phyloP scores from a whole-genome alignment of 73 alveolate genomes.

The Urostyla sp. region DNA sequence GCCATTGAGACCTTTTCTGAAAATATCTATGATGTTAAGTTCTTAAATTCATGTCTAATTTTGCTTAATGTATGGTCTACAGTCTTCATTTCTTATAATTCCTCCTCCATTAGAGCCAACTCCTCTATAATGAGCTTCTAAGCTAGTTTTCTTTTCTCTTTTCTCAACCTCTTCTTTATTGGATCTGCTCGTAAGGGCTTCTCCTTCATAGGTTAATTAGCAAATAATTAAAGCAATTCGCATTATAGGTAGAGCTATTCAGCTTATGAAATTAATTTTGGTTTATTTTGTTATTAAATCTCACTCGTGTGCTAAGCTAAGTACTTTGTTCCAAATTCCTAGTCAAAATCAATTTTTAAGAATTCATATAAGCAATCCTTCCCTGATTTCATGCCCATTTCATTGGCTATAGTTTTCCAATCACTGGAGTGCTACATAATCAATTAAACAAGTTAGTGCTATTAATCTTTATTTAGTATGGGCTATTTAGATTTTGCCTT shows the following conservation, averaged over 20 bases:
- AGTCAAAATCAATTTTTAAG: no score
- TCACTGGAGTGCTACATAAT: constrained; percentile 46
- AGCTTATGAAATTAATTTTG: no score
- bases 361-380: constrained; percentile 40
- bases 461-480: not conserved
- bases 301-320: no score
- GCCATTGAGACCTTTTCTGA: constrained; percentile 34
- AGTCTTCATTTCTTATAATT: constrained; percentile 57
- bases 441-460: constrained; percentile 13
- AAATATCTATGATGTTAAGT: constrained; percentile 49
- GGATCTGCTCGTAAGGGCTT: not conserved
- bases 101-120: constrained; percentile 51
- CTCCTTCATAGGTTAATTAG: not conserved
- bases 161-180: constrained; percentile 1
- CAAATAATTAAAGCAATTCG: constrained; percentile 34
- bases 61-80: constrained; percentile 13
- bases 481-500: not conserved
- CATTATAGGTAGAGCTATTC: constrained; percentile 50
- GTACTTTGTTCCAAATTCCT: no score
- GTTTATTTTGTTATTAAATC: no score
- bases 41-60: constrained; percentile 49
- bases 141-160: constrained; percentile 43
- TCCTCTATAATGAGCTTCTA: constrained; percentile 27
- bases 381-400: constrained; percentile 28
- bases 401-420: constrained; percentile 47